Evolutionary conservation across 2,329 filamentous ascomycete species (phyloP).

Genomic region (Arthroderma sp.): DNA sequence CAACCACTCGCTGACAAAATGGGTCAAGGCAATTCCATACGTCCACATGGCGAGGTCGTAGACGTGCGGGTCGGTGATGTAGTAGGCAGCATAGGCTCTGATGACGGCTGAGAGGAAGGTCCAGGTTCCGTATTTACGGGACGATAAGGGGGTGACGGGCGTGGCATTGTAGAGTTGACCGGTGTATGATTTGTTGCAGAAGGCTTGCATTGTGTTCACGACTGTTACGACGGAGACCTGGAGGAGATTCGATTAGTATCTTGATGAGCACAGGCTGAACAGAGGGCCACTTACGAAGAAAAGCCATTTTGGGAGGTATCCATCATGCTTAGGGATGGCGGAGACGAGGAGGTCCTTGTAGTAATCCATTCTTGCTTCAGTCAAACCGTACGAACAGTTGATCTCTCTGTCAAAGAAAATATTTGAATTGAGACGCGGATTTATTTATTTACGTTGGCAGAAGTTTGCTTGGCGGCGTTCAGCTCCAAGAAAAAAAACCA

Average conservation of each 20-base stretch:
- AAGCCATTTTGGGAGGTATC: slow-evolving; percentile 52
- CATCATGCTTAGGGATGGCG: slow-evolving; percentile 30
- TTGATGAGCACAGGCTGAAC: not conserved
- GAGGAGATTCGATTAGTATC: slow-evolving; percentile 6
- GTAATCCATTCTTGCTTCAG: too few species aligned
- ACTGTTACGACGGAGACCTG: slow-evolving; percentile 74
- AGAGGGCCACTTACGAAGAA: slow-evolving; percentile 39
- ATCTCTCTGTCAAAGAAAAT: slow-evolving; percentile 3
- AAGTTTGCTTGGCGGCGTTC: too few species aligned
- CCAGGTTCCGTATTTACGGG: slow-evolving; percentile 77
- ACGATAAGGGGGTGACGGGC: slow-evolving; percentile 58
- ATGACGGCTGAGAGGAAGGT: slow-evolving; percentile 66
- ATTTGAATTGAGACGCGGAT: too few species aligned
- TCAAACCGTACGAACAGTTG: slow-evolving; percentile 5
- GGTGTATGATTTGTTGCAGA: slow-evolving; percentile 65
- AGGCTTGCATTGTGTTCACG: slow-evolving; percentile 75
- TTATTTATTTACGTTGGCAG: too few species aligned
- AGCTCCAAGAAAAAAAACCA: too few species aligned
- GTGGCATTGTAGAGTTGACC: slow-evolving; percentile 60
- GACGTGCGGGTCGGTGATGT: slow-evolving; percentile 56
- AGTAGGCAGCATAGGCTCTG: slow-evolving; percentile 70
- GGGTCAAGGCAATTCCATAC: slow-evolving; percentile 61
- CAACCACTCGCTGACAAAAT: slow-evolving; percentile 71
- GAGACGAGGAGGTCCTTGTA: slow-evolving; percentile 8
- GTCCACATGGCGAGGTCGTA: slow-evolving; percentile 76